Percentiles rank a stretch among this genome's conserved stretches.
These are phyloP conservation scores for Penicillium sp. DNA, from an alignment of 2,329 filamentous ascomycete species.

Conservation along the genomic window DNA sequence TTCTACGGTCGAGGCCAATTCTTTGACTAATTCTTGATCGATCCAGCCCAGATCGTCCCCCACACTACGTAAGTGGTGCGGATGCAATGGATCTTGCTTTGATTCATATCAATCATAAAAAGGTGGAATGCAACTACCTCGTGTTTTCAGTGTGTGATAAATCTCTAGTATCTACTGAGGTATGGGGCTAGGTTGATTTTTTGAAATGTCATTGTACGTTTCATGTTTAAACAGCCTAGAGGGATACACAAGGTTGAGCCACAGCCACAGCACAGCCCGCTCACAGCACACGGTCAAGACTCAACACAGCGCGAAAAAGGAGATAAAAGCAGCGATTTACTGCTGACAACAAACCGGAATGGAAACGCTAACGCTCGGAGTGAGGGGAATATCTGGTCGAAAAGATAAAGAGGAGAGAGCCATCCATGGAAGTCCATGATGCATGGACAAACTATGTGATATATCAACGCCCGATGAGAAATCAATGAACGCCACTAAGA, in stretches of 20 bases:
- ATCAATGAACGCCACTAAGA: neutral
- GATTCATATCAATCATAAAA: neutral
- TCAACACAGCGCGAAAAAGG: neutral
- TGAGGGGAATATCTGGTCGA: constrained; percentile 16
- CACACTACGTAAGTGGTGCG: neutral
- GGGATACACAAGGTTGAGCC: constrained; percentile 1
- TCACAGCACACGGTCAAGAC: neutral
- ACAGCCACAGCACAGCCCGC: neutral
- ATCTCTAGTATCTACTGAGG: neutral
- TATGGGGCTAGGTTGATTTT: neutral
- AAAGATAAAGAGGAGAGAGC: constrained; percentile 5
- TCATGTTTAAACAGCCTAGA: neutral
- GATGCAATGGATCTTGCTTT: neutral
- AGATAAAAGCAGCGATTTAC: neutral
- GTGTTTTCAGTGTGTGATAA: neutral
- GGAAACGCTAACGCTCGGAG: constrained; percentile 11
- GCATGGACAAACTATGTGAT: neutral
- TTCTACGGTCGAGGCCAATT: neutral
- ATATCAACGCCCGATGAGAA: constrained; percentile 1
- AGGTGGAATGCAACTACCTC: neutral
- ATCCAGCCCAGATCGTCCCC: neutral
- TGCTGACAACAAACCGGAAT: constrained; percentile 3
- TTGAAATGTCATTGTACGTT: neutral
- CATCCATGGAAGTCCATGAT: neutral
- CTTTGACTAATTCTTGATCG: constrained; percentile 7